phyloP scores from a whole-genome alignment of 805 yeast species.

The Priceomyces carsonii region DNA sequence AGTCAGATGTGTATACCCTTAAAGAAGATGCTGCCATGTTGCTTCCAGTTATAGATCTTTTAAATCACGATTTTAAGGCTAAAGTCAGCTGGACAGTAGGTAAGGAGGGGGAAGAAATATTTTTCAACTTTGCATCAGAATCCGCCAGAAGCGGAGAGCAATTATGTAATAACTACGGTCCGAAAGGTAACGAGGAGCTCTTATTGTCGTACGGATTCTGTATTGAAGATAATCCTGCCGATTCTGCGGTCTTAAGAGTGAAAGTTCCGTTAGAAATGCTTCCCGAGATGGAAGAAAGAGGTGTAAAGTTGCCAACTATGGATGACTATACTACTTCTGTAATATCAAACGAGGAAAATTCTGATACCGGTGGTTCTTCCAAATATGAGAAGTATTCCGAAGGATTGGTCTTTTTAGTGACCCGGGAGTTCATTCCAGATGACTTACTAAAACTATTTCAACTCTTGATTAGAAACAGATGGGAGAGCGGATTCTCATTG shows the following conservation, averaged over 20 bases:
- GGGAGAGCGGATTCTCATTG: slow-evolving; percentile 48
- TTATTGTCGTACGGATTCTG: slow-evolving; percentile 83
- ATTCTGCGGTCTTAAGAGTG: slow-evolving; percentile 59
- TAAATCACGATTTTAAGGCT: slow-evolving; percentile 68
- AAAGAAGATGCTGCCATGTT: slow-evolving; percentile 60
- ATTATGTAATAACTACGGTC: slow-evolving; percentile 81
- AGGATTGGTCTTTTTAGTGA: slow-evolving; percentile 41
- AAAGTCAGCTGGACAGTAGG: slow-evolving; percentile 62
- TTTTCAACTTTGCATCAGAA: slow-evolving; percentile 46
- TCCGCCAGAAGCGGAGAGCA: slow-evolving; percentile 43
- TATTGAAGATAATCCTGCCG: slow-evolving; percentile 55
- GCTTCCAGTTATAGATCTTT: slow-evolving; percentile 73
- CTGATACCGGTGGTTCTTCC: too few species aligned
- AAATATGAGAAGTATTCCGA: slow-evolving; percentile 21
- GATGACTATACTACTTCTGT: slow-evolving; percentile 42
- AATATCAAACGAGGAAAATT: slow-evolving; percentile 8
- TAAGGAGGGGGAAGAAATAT: slow-evolving; percentile 12
- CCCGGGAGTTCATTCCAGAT: slow-evolving; percentile 37
- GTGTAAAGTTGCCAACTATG: slow-evolving; percentile 37
- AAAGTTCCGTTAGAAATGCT: slow-evolving; percentile 44
- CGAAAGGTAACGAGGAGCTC: slow-evolving; percentile 82
- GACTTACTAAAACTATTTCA: slow-evolving; percentile 56
- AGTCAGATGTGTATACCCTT: slow-evolving; percentile 18
- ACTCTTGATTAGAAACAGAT: slow-evolving; percentile 47
- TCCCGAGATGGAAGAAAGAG: slow-evolving; percentile 31